A percentile compares a stretch with the other conserved stretches of the same genome.
Evolutionary conservation across 2,329 filamentous ascomycete genomes (phyloP).

Genomic region (Rachicladosporium sp.): DNA sequence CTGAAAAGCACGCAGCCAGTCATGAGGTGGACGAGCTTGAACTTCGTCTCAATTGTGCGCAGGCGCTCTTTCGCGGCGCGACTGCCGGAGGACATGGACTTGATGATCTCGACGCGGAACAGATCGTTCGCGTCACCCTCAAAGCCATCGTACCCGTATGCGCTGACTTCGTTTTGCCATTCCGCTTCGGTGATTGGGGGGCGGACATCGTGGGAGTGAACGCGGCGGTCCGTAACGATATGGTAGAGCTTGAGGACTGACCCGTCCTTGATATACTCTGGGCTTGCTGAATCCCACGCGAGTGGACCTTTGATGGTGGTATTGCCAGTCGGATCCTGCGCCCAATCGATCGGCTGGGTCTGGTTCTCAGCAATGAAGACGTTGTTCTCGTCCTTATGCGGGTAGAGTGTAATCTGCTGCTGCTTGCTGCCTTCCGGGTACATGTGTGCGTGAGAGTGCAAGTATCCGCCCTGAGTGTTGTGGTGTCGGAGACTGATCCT

Average conservation of each 20-base stretch:
- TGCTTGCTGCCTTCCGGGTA: constrained; percentile 96
- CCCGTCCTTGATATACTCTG: constrained; percentile 66
- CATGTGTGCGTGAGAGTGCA: constrained; percentile 95
- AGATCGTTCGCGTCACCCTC: constrained; percentile 92
- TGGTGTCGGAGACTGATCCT: constrained; percentile 77
- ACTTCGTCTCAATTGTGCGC: constrained; percentile 92
- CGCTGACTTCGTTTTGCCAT: constrained; percentile 46
- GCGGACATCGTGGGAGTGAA: constrained; percentile 93
- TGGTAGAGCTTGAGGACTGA: constrained; percentile 76
- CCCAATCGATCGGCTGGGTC: constrained; percentile 64
- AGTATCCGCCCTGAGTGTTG: constrained; percentile 94
- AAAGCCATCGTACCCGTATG: constrained; percentile 95
- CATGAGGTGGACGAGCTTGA: constrained; percentile 91
- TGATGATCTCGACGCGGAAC: constrained; percentile 90
- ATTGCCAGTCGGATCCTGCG: constrained; percentile 35
- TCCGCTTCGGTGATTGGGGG: constrained; percentile 75
- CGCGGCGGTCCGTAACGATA: constrained; percentile 65
- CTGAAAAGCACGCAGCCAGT: constrained; percentile 93
- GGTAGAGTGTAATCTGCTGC: constrained; percentile 95
- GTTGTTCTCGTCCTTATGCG: constrained; percentile 99
- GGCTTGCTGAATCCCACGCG: constrained; percentile 67
- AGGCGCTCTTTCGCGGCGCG: constrained; percentile 69
- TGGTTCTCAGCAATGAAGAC: constrained; percentile 89
- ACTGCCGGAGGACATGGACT: constrained; percentile 64
- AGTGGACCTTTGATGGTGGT: constrained; percentile 65